Evolutionary conservation across 768 basidiomycete species (phyloP), one percentile per base, ranked within the genome.

Genomic region (Tricholoma furcatifolium): DNA sequence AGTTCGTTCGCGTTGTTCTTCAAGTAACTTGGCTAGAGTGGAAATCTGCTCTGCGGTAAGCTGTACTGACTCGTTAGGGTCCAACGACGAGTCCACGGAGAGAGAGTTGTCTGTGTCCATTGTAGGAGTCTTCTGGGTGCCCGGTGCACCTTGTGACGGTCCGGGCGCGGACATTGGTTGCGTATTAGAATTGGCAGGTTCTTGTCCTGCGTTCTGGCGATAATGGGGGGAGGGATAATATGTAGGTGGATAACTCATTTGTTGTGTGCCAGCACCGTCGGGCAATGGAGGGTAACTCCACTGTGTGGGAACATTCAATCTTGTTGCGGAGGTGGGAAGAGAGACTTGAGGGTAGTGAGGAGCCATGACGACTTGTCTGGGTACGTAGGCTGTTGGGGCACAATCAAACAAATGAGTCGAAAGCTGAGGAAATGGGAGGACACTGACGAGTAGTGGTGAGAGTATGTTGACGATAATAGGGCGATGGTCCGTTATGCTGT

Each of bases 391-490:
- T 78, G 54, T 20, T 47, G 23, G 32, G 30, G 14, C 11, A 21
- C 47, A 5, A 8, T 14, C 8, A 23, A 24, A 32, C 43, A 36
- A 43, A 17, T 36, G 40, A 23, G 18, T 36, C 17, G 7, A 12
- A 43, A 6, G n/a, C 7, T 10, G 11, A 12, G 47, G 4, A 17
- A 18, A 10, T n/a, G 17, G 10, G 18, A 38, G 27, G 47, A 66
- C 70, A 60, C 66, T 43, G 45, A 59, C 58, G 55, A 74, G 82
- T 72, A 45, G 73, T 76, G 47, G 76, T 73, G 18, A 63, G 66
- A 15, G 83, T 84, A 56, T 87, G 85, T 61, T 79, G 80, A 32
- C 84, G 80, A 63, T 88, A 88, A 65, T 88, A 86, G 57, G 79
- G 81, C 17, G 80, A 78, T 42, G 82, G 70, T 3, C 75, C 72